Evolutionary conservation across 2,329 filamentous ascomycete genomes (phyloP).

Genomic region (Geoglossum cookeanum): DNA sequence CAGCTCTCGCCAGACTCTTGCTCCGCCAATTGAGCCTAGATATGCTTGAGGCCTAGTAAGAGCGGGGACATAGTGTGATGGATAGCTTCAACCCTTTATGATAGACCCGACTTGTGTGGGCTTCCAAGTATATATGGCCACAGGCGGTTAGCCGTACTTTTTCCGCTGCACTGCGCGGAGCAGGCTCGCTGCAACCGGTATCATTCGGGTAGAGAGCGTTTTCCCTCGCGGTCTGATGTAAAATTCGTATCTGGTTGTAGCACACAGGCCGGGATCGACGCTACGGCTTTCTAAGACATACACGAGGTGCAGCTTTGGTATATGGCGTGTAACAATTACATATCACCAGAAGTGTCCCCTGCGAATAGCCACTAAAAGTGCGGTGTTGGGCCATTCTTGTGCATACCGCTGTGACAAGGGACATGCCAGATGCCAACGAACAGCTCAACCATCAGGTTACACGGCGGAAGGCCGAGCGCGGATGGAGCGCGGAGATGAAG

Average conservation of each 20-base stretch:
- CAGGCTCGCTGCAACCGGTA: background rate
- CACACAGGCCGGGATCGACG: background rate
- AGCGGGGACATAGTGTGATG: no score
- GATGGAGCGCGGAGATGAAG: background rate
- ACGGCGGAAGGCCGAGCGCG: background rate
- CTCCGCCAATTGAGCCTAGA: no score
- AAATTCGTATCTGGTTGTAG: background rate
- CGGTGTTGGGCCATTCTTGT: background rate
- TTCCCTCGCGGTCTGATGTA: background rate
- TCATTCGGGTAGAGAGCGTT: background rate
- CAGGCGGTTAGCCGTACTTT: no score
- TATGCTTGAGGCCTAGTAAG: no score
- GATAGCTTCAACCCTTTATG: no score
- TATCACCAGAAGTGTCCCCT: background rate
- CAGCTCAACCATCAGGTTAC: background rate
- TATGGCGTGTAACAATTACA: background rate
- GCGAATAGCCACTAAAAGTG: background rate
- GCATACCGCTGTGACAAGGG: background rate
- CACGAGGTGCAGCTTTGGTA: background rate
- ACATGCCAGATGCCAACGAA: background rate
- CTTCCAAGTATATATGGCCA: no score
- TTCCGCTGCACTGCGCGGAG: no score
- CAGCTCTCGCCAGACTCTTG: no score
- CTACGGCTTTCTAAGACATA: background rate
- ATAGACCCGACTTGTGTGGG: no score